A percentile compares a stretch with the other conserved stretches of the same genome.
Conservation (phyloP, 2,329 filamentous ascomycete species). For the Torrubiella hemipterigena region DNA sequence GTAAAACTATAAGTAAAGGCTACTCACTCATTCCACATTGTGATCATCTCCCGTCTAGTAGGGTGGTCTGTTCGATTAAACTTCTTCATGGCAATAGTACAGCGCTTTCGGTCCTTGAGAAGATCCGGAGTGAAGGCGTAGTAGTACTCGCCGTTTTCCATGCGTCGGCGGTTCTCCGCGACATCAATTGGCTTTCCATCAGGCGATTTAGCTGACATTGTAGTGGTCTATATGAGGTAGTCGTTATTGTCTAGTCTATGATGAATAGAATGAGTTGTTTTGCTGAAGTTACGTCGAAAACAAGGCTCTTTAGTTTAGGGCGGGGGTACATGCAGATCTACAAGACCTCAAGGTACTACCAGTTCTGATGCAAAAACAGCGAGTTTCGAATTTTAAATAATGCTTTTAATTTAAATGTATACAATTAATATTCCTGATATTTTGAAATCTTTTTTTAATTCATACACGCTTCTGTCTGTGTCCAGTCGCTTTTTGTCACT, state of each 20-base stretch:
- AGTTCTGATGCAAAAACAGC: no score
- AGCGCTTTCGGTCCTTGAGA: slow-evolving; percentile 45
- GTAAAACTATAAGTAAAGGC: background rate
- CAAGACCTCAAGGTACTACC: no score
- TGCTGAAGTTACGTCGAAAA: no score
- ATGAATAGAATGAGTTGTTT: no score
- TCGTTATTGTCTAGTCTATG: background rate
- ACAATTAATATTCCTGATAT: no score
- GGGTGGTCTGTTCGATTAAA: slow-evolving; percentile 53
- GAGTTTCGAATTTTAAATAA: no score
- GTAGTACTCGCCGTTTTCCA: slow-evolving; percentile 58
- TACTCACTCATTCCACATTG: slow-evolving; percentile 60
- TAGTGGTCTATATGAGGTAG: background rate
- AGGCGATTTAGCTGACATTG: slow-evolving; percentile 3
- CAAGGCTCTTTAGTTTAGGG: no score
- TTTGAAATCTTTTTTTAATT: no score
- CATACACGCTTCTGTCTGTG: no score
- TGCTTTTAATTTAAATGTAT: no score
- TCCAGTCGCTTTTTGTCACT: no score
- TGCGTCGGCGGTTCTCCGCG: slow-evolving; percentile 36
- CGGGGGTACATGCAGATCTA: no score
- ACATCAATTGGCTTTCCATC: slow-evolving; percentile 18
- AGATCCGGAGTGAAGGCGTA: slow-evolving; percentile 60
- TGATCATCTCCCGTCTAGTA: slow-evolving; percentile 45
- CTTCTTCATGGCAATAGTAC: slow-evolving; percentile 42